Evolutionary conservation across 164 flowering plant species (phyloP).

Genomic region (Stephania cephalantha): DNA sequence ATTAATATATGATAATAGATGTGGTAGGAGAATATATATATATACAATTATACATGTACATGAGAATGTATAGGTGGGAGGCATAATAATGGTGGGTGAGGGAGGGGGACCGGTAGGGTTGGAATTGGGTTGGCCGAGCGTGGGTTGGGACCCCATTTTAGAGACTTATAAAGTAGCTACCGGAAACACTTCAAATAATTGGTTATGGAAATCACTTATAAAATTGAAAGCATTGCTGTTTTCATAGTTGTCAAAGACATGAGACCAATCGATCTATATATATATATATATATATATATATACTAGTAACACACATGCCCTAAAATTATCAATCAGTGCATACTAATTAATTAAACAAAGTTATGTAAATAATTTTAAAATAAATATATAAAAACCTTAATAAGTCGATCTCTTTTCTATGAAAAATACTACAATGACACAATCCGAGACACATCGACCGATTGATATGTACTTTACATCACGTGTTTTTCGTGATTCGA

Average conservation of each 20-base stretch:
- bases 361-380: too few species aligned
- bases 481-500: too few species aligned
- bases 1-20: too few species aligned
- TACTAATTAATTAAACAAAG: too few species aligned
- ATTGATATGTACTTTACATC: too few species aligned
- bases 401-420: too few species aligned
- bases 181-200: neutral
- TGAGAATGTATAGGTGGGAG: neutral
- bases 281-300: too few species aligned
- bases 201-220: constrained; percentile 1
- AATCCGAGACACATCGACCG: too few species aligned
- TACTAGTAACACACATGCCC: too few species aligned
- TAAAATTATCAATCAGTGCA: too few species aligned
- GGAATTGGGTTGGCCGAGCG: neutral
- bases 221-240: neutral
- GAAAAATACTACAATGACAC: too few species aligned
- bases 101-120: neutral
- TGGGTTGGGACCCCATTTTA: neutral
- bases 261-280: neutral
- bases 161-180: neutral
- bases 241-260: neutral
- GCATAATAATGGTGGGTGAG: neutral
- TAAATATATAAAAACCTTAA: too few species aligned
- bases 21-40: neutral
- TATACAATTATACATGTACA: neutral